Evolutionary conservation across 176 grass and related monocot species (phyloP).

Genomic region (Calamus simplicifolius): DNA sequence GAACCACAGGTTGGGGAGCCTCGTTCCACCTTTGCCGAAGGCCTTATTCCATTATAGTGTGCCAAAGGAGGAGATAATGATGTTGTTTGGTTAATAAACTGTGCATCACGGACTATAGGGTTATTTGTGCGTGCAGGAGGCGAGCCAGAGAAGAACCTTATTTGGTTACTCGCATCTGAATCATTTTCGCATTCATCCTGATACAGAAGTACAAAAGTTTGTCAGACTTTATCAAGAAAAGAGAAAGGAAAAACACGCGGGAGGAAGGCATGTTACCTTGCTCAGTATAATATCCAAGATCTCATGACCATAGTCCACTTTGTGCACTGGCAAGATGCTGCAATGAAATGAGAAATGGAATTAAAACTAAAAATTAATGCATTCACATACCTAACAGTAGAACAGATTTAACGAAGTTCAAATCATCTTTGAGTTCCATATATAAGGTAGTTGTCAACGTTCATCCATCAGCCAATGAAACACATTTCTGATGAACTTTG

Average conservation of each 20-base stretch:
- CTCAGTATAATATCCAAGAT: slow-evolving; percentile 11
- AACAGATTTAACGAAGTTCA: no score
- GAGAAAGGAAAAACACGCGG: neutral
- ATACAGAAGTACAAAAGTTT: neutral
- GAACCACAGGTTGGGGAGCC: neutral
- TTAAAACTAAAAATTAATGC: no score
- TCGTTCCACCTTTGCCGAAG: neutral
- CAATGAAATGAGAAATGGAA: neutral
- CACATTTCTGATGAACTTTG: no score
- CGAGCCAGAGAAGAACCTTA: slow-evolving; percentile 2
- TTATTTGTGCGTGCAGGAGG: slow-evolving; percentile 12
- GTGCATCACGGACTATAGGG: slow-evolving; percentile 4
- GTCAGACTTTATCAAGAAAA: neutral
- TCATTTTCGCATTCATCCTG: neutral
- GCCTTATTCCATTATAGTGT: neutral
- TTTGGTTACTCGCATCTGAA: neutral
- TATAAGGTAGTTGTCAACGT: no score
- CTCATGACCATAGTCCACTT: neutral
- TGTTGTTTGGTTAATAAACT: neutral
- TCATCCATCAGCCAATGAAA: no score
- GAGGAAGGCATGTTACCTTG: neutral
- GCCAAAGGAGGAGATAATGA: neutral
- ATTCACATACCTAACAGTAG: no score
- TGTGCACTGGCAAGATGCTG: neutral
- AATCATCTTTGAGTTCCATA: no score